Base-by-base conservation (phyloP, 257 asterid species). In the Nicotiana noctiflora region DNA sequence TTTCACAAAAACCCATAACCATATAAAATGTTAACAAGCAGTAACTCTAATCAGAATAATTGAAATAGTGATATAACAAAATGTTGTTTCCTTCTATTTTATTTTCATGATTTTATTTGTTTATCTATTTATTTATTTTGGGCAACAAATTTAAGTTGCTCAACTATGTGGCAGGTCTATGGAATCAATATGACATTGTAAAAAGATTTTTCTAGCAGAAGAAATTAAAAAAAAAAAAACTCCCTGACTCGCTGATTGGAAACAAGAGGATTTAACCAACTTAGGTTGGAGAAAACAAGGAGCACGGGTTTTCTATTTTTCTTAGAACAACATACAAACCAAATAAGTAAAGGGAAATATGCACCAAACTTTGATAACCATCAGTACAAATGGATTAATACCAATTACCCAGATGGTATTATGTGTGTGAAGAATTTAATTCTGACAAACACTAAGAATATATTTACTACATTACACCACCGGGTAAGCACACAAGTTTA, bases 1-100 rank as follows among this genome's bases (percentile, higher is more conserved):
- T 70, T 23, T 49, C 40, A 64, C 76, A 72, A 66, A 74, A 82
- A n/a, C 82, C 55, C 25, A 82, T 31, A 64, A 68, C 12, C 49
- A 40, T 8, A 40, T 37, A 9, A 10, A 32, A 79, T 32, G 29
- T 25, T 21, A 10, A 51, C 62, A 85, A 74, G 61, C 44, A 74
- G 44, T 14, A 49, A 49, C 59, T 49, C 79, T 11, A 74, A 49
- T 49, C 34, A 23, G 44, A 49, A 7, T 23, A 72, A 23, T 72
- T 46, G 37, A 46, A 40, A 74, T 23, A 4, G 34, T 25, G 23
- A 49, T 13, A 49, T 74, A 13, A 74, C 8, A 3, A 74, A 7
- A 49, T 5, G 9, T 15, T 74, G n/a, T 14, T 14, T 3, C 25
- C 5, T 74, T 7, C 79, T 49, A 21, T 74, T 46, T 72, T 7